Conservation (phyloP, 257 asterid species). For the Thymus mandschuricus region DNA sequence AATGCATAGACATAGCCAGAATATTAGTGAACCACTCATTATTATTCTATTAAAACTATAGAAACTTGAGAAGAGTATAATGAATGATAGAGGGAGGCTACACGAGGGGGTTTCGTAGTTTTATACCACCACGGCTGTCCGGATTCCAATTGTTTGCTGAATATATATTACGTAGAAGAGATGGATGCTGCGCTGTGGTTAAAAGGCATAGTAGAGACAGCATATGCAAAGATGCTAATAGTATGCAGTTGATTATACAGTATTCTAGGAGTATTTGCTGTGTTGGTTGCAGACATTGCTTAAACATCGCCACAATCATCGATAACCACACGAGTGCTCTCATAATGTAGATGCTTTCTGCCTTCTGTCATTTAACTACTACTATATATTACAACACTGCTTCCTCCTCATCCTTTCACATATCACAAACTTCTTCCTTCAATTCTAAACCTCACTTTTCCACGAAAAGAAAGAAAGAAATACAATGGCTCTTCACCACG, state of each 20-base stretch:
- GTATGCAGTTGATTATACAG: too few species aligned
- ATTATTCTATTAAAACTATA: too few species aligned
- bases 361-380: background rate
- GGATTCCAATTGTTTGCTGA: conserved; percentile 14
- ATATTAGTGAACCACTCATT: too few species aligned
- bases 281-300: conserved; percentile 28
- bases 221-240: too few species aligned
- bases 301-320: conserved; percentile 22
- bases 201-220: too few species aligned
- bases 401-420: background rate
- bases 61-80: background rate
- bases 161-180: background rate
- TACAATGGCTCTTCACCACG: conserved; percentile 39
- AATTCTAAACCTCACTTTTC: conserved; percentile 10
- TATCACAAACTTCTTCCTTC: conserved; percentile 29
- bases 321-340: background rate
- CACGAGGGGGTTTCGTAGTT: conserved; percentile 19
- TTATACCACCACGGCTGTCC: conserved; percentile 1
- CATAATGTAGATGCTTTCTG: too few species aligned
- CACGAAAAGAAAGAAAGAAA: background rate
- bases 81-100: conserved; percentile 2
- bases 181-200: too few species aligned
- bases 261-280: conserved; percentile 1
- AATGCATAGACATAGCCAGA: too few species aligned
- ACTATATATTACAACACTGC: conserved; percentile 19